phyloP scores from a whole-genome alignment of 2,329 filamentous ascomycete species.

The Raffaelea deltoideospora region DNA sequence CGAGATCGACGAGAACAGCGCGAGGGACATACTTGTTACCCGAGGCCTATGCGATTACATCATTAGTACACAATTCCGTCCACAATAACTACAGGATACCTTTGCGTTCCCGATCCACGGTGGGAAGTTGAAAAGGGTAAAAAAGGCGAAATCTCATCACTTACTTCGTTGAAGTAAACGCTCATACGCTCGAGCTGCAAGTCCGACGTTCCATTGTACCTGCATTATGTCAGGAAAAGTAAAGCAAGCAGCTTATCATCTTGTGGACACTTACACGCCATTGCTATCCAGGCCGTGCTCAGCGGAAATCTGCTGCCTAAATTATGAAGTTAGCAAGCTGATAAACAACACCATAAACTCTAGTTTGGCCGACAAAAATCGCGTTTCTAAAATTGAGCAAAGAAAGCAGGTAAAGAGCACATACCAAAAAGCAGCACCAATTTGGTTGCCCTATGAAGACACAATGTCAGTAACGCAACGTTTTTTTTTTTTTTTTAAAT shows the following conservation, averaged over 20 bases:
- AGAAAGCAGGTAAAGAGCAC: slow-evolving; percentile 16
- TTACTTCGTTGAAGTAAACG: slow-evolving; percentile 40
- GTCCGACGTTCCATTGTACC: slow-evolving; percentile 95
- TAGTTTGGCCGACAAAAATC: too few species aligned
- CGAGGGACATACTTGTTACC: slow-evolving; percentile 99
- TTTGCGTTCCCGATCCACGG: too few species aligned
- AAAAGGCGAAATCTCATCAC: too few species aligned
- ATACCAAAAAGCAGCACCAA: slow-evolving; percentile 98
- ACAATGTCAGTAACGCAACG: slow-evolving; percentile 22
- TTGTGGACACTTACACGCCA: slow-evolving; percentile 59
- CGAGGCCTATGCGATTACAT: slow-evolving; percentile 48
- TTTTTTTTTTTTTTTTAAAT: too few species aligned
- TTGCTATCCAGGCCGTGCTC: slow-evolving; percentile 96
- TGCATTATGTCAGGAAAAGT: slow-evolving; percentile 17
- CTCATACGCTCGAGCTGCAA: slow-evolving; percentile 99
- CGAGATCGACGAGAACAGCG: slow-evolving; percentile 97
- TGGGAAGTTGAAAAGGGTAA: too few species aligned
- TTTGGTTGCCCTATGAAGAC: slow-evolving; percentile 83
- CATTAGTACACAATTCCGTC: background rate
- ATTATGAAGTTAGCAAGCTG: background rate
- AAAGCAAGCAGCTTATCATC: slow-evolving; percentile 2
- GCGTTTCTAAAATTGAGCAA: background rate
- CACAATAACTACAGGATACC: background rate
- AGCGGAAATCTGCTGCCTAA: slow-evolving; percentile 66
- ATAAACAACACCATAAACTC: slow-evolving; percentile 22